Conservation (phyloP, 305 asterid species). For the Fraxinus platypoda region DNA sequence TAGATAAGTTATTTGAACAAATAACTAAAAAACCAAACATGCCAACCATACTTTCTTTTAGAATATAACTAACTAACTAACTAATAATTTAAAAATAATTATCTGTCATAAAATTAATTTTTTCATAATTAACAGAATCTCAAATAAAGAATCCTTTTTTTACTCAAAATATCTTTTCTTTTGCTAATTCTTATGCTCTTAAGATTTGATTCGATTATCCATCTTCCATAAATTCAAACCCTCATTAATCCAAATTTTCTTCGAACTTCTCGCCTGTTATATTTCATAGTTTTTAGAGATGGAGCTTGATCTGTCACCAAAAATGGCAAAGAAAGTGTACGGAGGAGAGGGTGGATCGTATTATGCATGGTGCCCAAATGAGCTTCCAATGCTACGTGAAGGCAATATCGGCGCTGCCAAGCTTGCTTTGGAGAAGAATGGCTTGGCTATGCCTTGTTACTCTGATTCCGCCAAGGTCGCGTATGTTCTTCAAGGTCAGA, state of each 20-base stretch:
- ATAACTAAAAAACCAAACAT: no score
- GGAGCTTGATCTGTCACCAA: slow-evolving; percentile 81
- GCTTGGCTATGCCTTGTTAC: slow-evolving; percentile 73
- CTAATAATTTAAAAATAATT: no score
- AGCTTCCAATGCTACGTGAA: slow-evolving; percentile 68
- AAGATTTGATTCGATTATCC: background rate
- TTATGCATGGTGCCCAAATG: slow-evolving; percentile 75
- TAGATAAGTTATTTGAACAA: no score
- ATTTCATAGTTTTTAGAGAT: slow-evolving; percentile 21
- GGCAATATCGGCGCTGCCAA: slow-evolving; percentile 92
- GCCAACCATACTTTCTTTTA: no score
- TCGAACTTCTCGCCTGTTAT: no score
- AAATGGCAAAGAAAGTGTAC: slow-evolving; percentile 57
- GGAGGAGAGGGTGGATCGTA: slow-evolving; percentile 86
- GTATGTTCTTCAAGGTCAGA: slow-evolving; percentile 77
- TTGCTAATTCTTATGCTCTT: background rate
- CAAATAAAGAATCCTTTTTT: background rate
- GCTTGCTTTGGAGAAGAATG: slow-evolving; percentile 69
- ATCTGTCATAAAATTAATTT: no score
- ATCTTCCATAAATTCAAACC: background rate
- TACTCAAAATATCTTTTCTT: background rate
- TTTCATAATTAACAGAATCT: background rate
- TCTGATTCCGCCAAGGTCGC: slow-evolving; percentile 91
- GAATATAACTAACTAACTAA: background rate
- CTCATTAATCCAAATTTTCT: background rate